Evolutionary conservation across 2,329 filamentous ascomycete species (phyloP).

Genomic region (Beauveria sp.): DNA sequence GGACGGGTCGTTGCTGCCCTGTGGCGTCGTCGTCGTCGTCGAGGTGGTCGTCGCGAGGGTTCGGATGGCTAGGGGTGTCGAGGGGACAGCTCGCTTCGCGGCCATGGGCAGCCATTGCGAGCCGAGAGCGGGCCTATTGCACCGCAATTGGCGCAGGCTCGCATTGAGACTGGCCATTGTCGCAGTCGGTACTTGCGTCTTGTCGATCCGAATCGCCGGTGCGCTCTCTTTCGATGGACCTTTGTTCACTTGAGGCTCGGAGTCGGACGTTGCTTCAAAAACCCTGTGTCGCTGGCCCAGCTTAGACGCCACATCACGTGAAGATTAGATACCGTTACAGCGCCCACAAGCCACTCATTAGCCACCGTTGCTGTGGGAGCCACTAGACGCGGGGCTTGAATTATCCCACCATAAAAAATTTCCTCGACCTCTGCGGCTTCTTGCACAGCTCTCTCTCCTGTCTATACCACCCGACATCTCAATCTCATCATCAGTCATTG

Average conservation of each 20-base stretch:
- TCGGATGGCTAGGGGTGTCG: constrained; percentile 11
- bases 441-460: constrained; percentile 20
- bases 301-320: constrained; percentile 20
- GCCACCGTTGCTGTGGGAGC: constrained; percentile 19
- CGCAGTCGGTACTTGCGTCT: constrained; percentile 7
- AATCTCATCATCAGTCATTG: constrained; percentile 19
- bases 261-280: constrained; percentile 8
- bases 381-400: constrained; percentile 27
- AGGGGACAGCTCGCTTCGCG: not conserved
- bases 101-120: constrained; percentile 22
- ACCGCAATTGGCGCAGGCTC: constrained; percentile 29
- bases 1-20: not conserved
- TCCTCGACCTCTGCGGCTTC: constrained; percentile 13
- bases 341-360: constrained; percentile 12
- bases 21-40: not conserved
- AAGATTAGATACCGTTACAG: constrained; percentile 12
- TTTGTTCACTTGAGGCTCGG: not conserved
- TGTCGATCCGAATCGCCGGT: not conserved
- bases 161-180: constrained; percentile 29
- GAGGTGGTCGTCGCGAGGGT: not conserved
- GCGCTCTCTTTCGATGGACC: constrained; percentile 8
- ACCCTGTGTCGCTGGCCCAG: constrained; percentile 2
- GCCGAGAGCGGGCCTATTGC: constrained; percentile 23
- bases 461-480: constrained; percentile 18
- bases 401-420: constrained; percentile 27